Percentiles rank a stretch among this genome's conserved stretches.
phyloP scores from a whole-genome alignment of 2,329 filamentous ascomycete genomes.

The Penicillium corylophilum region DNA sequence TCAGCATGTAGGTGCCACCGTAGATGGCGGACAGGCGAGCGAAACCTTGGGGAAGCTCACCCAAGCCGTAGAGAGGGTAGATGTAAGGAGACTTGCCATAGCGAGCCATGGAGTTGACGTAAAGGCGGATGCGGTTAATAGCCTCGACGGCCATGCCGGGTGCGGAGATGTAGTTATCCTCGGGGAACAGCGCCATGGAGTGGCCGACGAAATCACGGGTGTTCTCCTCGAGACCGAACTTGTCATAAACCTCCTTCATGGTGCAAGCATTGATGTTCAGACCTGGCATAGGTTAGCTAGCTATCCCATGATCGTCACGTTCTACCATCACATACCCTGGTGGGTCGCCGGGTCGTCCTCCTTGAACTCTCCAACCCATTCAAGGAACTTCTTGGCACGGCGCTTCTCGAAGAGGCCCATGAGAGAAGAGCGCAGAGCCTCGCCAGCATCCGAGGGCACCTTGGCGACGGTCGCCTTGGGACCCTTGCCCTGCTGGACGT shows the following conservation, averaged over 20 bases:
- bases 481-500: slow-evolving; percentile 84
- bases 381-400: slow-evolving; percentile 91
- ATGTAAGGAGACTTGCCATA: slow-evolving; percentile 99
- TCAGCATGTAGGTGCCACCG: slow-evolving; percentile 98
- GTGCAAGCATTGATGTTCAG: slow-evolving; percentile 75
- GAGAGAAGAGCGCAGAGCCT: slow-evolving; percentile 86
- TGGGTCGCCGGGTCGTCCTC: slow-evolving; percentile 78
- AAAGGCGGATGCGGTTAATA: slow-evolving; percentile 88
- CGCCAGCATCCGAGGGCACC: slow-evolving; percentile 87
- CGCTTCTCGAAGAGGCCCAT: slow-evolving; percentile 99
- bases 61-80: slow-evolving; percentile 96
- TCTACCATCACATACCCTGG: slow-evolving; percentile 64
- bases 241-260: slow-evolving; percentile 99
- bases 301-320: background rate
- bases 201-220: slow-evolving; percentile 97
- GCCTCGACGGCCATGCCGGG: slow-evolving; percentile 76
- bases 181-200: slow-evolving; percentile 94
- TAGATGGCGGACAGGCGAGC: slow-evolving; percentile 97
- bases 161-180: slow-evolving; percentile 78
- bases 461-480: slow-evolving; percentile 89
- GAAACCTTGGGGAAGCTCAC: slow-evolving; percentile 95
- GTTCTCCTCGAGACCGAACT: slow-evolving; percentile 84
- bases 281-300: slow-evolving; percentile 52
- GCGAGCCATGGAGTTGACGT: slow-evolving; percentile 94
- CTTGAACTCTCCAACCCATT: slow-evolving; percentile 90